Evolutionary conservation across 768 basidiomycete genomes (phyloP), one percentile per base, ranked within the genome.

Genomic region (Hygrophorus pudorinus): DNA sequence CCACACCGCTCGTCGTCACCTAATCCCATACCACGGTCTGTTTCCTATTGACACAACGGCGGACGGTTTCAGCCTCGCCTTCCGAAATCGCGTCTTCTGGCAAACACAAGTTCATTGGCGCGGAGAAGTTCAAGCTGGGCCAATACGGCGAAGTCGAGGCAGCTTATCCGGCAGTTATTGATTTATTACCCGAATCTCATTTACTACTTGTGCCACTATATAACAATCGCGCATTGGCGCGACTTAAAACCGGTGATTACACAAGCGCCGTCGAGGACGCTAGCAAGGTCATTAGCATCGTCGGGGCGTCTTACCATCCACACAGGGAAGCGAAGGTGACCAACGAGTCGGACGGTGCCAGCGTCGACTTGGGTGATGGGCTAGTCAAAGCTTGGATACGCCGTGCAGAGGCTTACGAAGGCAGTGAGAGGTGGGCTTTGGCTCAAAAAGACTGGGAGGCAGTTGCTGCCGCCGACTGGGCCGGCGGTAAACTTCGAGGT

Each of bases 91-190:
- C n/a, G n/a, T n/a, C n/a, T n/a, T n/a, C n/a, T n/a, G n/a, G n/a
- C n/a, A n/a, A n/a, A n/a, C n/a, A n/a, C n/a, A n/a, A 88, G 54
- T 61, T 73, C 0, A 60, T 65, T 0, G 94, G 89, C 6, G 82
- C 83, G 12, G 79, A 79, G 14, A 73, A 78, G 52, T 93, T 87
- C 75, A 96, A 91, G 60, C 81, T 96, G 7, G 94, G 94, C 1
- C 83, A 85, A 43, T 96, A 85, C 62, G 78, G 78, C 9, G 80
- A 83, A 27, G 89, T 94, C 7, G 80, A 83, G 32, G 60, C 70
- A 2, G 67, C 84, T 0, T 98, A 96, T 62, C 69, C 77, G 5
- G 58, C 65, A 1, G 91, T 88, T 0, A 76, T 97, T 45, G 56
- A 68, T 0, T 35, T 18, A 30, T 64, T 97, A 1, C 92, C 92